A percentile compares a stretch with the other conserved stretches of the same genome.
Conservation (phyloP, 192 early-diverging fungal genomes). For the Thamnidium elegans region DNA sequence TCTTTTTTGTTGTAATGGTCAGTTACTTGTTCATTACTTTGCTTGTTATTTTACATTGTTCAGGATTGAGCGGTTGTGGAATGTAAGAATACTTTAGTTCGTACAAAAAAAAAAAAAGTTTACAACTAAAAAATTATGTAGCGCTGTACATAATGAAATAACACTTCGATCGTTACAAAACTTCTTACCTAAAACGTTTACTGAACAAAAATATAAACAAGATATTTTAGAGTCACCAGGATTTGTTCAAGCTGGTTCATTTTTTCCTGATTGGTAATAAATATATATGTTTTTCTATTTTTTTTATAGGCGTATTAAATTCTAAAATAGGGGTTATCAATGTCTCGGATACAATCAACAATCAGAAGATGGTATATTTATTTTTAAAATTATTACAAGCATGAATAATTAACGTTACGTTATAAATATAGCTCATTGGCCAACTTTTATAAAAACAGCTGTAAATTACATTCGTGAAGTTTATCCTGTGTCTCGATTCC, state of each 20-base stretch:
- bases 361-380: conserved; percentile 52
- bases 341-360: conserved; percentile 43
- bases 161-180: conserved; percentile 19
- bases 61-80: conserved; percentile 10
- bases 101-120: background rate
- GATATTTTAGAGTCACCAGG: conserved; percentile 16
- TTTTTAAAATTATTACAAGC: no score
- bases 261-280: conserved; percentile 62
- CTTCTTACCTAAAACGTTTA: background rate
- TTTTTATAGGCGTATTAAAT: background rate
- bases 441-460: conserved; percentile 55
- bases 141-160: conserved; percentile 30
- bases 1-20: background rate
- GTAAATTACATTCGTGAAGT: conserved; percentile 54
- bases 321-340: conserved; percentile 50
- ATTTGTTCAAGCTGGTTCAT: conserved; percentile 49
- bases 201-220: conserved; percentile 12
- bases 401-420: no score
- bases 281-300: background rate
- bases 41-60: background rate
- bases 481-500: conserved; percentile 47
- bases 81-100: conserved; percentile 23
- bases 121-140: background rate
- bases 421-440: conserved; percentile 80
- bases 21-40: background rate